Base-by-base conservation (phyloP, 139 green algal species). In the Chlamydomonas incerta region DNA sequence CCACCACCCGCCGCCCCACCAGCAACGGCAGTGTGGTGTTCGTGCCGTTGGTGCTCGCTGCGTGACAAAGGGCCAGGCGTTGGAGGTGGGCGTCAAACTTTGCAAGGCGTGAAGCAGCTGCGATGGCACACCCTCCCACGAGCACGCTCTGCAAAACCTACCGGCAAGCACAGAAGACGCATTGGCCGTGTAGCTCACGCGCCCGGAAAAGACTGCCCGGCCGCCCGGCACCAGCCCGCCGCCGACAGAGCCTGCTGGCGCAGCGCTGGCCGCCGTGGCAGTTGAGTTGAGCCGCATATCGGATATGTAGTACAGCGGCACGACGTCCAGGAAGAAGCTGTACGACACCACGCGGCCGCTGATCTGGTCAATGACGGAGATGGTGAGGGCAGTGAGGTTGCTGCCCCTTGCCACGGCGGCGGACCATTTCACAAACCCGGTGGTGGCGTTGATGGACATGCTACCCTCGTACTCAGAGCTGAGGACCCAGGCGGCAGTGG, bases 281-380 rank as follows among this genome's bases (percentile, higher is more conserved):
- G 2, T 60, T 10, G 55, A 24, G 41, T 50, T 24, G 20, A 80
- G n/a, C 50, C 46, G 47, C 10, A 80, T 26, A 3, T 63, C 72
- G 5, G 72, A 18, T 1, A 80, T 67, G n/a, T n/a, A 50, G 72
- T 80, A 80, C 28, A 80, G 29, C 24, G 72, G 72, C 18, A 80
- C 50, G n/a, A 80, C 72, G 31, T n/a, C 63, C 17, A 80, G 2
- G 72, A 50, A 67, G 29, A 80, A 80, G 47, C 10, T 67, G 47
- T 67, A 80, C 10, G 52, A 47, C 24, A 47, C 24, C 14, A 67
- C 72, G 5, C 50, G 50, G 8, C 72, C 72, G 50, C 41, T 29
- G 34, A 21, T 29, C 41, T 50, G 41, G 21, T 47, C 50, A 13
- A 80, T 52, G 2, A 47, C 72, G 2, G 29, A 31, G 31, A 80